Evolutionary conservation across 1,284 basidiomycete species (phyloP), one percentile per base, ranked within the genome.

Genomic region (Trametes versicolor): DNA sequence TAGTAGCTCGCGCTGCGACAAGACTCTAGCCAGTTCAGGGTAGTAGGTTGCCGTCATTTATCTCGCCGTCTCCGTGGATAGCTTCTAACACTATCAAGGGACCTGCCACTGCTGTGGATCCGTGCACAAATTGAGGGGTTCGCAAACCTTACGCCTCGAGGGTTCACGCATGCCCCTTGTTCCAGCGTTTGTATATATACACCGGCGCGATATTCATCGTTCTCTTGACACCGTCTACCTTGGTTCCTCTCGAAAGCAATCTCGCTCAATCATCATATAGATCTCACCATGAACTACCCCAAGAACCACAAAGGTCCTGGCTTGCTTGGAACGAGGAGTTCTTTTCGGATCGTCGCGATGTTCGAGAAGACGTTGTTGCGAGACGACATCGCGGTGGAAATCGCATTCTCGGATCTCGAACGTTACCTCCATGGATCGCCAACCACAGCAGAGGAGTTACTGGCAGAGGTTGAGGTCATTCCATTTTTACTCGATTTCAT

Each of bases 401-500:
- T 19, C n/a, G 64, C 69, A 1, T 36, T 72, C 15, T 6, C 56
- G 53, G 37, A n/a, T 23, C 57, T 72, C 47, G 67, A 72, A 39
- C 49, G 36, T 27, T 39, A 58, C 39, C 45, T 70, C 34, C 51
- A 54, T 27, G 49, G 60, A 55, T 39, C 58, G 36, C 47, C 21
- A 15, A 41, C 56, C 4, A 21, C 57, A 10, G 13, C 32, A 13
- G 43, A 60, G 7, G 49, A 53, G 2, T 4, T 69, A 0, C 19
- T 65, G 32, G 13, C 7, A 12, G 54, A 58, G 17, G 17, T 73
- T 1, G 36, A 45, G 4, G n/a, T 19, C 0, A 19, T 51, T 4
- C 55, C 58, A 0, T 52, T 61, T 19, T 47, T 71, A 4, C 58
- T 73, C n/a, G 68, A 66, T 23, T 73, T 68, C 32, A 37, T 65